Conservation (phyloP, 352 stramenopile genomes). For the Peronosclerospora sorghi region DNA sequence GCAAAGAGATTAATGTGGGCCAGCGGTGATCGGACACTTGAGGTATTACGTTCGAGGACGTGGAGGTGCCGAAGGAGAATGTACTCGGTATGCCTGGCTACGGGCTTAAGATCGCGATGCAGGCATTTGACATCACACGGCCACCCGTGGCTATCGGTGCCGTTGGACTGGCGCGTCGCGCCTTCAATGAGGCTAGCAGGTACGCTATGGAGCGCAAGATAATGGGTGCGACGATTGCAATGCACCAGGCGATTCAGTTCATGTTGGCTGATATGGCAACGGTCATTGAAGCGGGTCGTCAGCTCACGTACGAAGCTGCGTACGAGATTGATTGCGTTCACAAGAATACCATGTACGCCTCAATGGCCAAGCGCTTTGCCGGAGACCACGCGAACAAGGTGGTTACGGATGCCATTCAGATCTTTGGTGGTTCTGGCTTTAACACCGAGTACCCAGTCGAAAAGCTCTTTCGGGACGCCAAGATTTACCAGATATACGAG, state of each 20-base stretch:
- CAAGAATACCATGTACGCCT: slow-evolving; percentile 86
- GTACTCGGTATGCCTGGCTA: slow-evolving; percentile 81
- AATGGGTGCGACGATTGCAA: slow-evolving; percentile 77
- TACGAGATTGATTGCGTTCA: slow-evolving; percentile 83
- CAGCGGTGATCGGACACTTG: slow-evolving; percentile 86
- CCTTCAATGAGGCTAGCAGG: slow-evolving; percentile 83
- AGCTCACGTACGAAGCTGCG: slow-evolving; percentile 83
- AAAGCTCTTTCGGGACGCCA: slow-evolving; percentile 86
- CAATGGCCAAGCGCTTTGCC: slow-evolving; percentile 87
- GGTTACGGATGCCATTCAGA: slow-evolving; percentile 82
- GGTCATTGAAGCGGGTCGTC: slow-evolving; percentile 73
- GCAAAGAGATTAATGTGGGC: slow-evolving; percentile 88
- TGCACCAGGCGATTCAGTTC: slow-evolving; percentile 83
- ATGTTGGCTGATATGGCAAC: slow-evolving; percentile 88
- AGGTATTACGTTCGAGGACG: slow-evolving; percentile 86
- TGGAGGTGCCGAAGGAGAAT: slow-evolving; percentile 81
- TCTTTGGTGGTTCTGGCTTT: slow-evolving; percentile 85
- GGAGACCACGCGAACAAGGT: slow-evolving; percentile 83
- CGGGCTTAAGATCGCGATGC: slow-evolving; percentile 90
- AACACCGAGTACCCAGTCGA: slow-evolving; percentile 90
- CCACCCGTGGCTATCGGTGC: slow-evolving; percentile 80
- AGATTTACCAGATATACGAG: slow-evolving; percentile 91
- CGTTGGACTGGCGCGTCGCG: slow-evolving; percentile 75
- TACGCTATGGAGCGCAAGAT: slow-evolving; percentile 82
- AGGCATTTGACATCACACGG: slow-evolving; percentile 86